phyloP scores from a whole-genome alignment of 23 red algal genomes.

The Gracilaria gracilis region DNA sequence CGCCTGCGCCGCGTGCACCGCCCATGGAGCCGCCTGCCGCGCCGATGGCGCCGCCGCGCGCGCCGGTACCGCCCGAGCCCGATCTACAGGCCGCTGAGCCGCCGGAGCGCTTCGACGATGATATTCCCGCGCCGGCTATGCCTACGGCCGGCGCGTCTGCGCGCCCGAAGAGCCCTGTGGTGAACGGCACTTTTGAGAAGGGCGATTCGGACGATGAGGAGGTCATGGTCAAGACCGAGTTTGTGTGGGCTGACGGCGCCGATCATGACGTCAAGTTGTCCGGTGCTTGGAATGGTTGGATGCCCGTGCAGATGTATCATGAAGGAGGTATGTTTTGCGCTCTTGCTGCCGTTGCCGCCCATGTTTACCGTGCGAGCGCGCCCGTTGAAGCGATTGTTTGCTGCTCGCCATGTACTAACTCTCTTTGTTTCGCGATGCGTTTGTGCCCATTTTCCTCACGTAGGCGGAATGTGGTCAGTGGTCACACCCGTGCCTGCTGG shows the following conservation, averaged over 20 bases:
- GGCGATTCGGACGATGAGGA: conserved; percentile 80
- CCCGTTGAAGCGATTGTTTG: not conserved
- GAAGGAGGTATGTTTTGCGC: conserved; percentile 71
- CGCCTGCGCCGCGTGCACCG: not conserved
- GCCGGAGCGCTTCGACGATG: not conserved
- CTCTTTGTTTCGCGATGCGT: too few relatives aligned
- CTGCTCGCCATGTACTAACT: not conserved
- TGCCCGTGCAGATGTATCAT: conserved; percentile 96
- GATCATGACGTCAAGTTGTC: conserved; percentile 91
- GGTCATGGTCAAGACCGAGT: conserved; percentile 96
- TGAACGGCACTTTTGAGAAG: conserved; percentile 73
- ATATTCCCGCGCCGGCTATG: too few relatives aligned
- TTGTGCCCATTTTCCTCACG: not conserved
- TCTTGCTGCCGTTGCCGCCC: not conserved
- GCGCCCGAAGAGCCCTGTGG: conserved; percentile 76
- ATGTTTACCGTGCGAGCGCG: not conserved
- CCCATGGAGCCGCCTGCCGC: conserved; percentile 24
- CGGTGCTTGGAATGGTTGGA: conserved; percentile 95
- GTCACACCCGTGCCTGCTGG: conserved; percentile 94
- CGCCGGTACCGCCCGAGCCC: conserved; percentile 4
- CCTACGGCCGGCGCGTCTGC: conserved; percentile 13
- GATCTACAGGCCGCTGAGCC: conserved; percentile 16
- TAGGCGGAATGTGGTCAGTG: conserved; percentile 90
- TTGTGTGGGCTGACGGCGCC: conserved; percentile 96
- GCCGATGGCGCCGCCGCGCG: conserved; percentile 34